Evolutionary conservation across 2,329 filamentous ascomycete genomes (phyloP), one percentile per base, ranked within the genome.

Genomic region (Whalleya microplaca): DNA sequence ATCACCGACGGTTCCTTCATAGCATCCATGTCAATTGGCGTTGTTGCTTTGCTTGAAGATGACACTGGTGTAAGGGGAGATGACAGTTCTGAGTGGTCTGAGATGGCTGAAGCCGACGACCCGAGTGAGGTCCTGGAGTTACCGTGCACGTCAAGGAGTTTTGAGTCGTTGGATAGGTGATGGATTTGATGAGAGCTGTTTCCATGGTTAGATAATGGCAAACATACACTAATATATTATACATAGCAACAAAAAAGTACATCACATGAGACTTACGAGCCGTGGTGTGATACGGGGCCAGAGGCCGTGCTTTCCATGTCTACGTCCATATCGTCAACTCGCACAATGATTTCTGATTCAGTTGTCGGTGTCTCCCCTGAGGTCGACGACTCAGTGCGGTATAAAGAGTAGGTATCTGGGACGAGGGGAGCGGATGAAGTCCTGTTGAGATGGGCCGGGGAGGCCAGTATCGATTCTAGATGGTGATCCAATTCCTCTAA

Each of bases 21-120:
- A n/a, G 64, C 69, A 55, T 77, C 76, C 49, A 72, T 63, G 52
- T 84, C 83, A 55, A 81, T 72, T 45, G 84, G 84, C 43, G 84
- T 88, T 47, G 84, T 87, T 58, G 83, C 84, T 72, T 87, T 86
- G 72, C 85, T 88, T 62, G 84, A 86, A 41, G 76, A 69, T 3
- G 61, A 59, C 51, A 61, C 61, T 29, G 79, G 80, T 7, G 82
- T 81, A n/a, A 77, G 77, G 18, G 76, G 72, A 21, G 84, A 85
- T 47, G 82, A 82, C 21, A 81, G 69, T 45, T 85, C 83, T 49
- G 84, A 86, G 21, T 77, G 72, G 53, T 86, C 83, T 58, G 83
- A 82, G 29, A 80, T 62, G 55, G 72, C 75, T 18, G 81, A 82
- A 19, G 80, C 73, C n/a, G 83, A 83, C 14, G 84, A 86, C 45